phyloP scores from a whole-genome alignment of 108 stramenopile species.

The Parietichytrium sp. region DNA sequence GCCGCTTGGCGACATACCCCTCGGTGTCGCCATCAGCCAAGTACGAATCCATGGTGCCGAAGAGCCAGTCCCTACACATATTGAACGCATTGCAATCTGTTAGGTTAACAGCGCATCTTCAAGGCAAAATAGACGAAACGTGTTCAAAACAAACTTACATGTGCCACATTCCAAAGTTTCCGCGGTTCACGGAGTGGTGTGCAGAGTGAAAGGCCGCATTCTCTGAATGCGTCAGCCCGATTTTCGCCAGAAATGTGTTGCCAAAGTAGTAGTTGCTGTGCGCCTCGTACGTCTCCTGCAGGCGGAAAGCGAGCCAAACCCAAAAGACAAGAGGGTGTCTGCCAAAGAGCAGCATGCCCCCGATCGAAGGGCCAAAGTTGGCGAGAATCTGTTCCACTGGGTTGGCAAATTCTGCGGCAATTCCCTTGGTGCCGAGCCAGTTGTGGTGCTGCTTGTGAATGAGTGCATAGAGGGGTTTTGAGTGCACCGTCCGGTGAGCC shows the following conservation, averaged over 20 bases:
- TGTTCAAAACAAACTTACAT: too few species aligned
- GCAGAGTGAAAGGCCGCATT: conserved; percentile 39
- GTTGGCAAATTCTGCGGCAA: conserved; percentile 49
- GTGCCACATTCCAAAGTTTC: conserved; percentile 44
- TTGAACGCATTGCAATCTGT: too few species aligned
- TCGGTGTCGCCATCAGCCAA: conserved; percentile 26
- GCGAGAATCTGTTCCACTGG: conserved; percentile 42
- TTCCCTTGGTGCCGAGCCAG: conserved; percentile 40
- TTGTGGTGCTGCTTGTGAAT: conserved; percentile 54
- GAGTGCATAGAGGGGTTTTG: conserved; percentile 23
- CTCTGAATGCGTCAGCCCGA: conserved; percentile 24
- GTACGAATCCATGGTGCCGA: conserved; percentile 47
- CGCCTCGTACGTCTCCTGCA: conserved; percentile 48
- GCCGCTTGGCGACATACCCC: conserved; percentile 42
- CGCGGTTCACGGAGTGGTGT: conserved; percentile 44
- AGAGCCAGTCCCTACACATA: conserved; percentile 43
- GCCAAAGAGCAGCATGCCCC: conserved; percentile 47
- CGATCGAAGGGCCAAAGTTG: conserved; percentile 45
- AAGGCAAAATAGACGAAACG: too few species aligned
- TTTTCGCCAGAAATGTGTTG: neutral
- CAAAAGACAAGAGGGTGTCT: conserved; percentile 40
- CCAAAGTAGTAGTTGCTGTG: conserved; percentile 50
- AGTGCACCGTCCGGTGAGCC: conserved; percentile 46
- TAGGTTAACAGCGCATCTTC: too few species aligned
- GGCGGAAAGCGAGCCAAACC: conserved; percentile 41